These are phyloP conservation scores for Wickerhamomyces queroliae DNA, from an alignment of 805 yeast species.

Conservation along the genomic window DNA sequence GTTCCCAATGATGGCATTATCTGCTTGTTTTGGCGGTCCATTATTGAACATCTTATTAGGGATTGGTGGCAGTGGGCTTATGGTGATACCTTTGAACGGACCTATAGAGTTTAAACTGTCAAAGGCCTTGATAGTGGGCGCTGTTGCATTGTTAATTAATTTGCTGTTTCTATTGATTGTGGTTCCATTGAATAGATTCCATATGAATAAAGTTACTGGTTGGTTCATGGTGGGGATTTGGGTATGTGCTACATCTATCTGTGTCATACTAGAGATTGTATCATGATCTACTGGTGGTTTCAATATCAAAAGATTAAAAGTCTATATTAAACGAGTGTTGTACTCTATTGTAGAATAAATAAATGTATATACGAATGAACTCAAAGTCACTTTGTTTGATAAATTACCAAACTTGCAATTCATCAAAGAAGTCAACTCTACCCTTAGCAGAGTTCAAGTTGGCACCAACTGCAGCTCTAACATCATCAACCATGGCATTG, in stretches of 20 bases:
- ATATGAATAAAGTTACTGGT: constrained; percentile 37
- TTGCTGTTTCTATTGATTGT: constrained; percentile 31
- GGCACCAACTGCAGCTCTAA: constrained; percentile 37
- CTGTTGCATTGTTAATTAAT: constrained; percentile 33
- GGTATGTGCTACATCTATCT: constrained; percentile 17
- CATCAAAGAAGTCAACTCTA: constrained; percentile 52
- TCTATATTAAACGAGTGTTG: too few species aligned
- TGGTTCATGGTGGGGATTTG: constrained; percentile 19
- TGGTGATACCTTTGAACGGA: constrained; percentile 27
- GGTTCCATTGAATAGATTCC: constrained; percentile 43
- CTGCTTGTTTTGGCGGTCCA: constrained; percentile 96
- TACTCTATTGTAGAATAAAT: background rate
- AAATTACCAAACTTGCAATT: constrained; percentile 50
- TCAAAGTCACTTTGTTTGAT: background rate
- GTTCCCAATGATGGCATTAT: constrained; percentile 84
- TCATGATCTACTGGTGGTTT: too few species aligned
- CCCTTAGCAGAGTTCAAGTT: constrained; percentile 25
- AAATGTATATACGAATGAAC: background rate
- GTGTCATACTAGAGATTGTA: constrained; percentile 15
- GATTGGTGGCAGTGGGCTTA: constrained; percentile 65
- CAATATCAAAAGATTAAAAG: too few species aligned
- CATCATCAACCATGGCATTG: constrained; percentile 44
- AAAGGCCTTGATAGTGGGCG: constrained; percentile 30
- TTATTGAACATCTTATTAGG: constrained; percentile 73
- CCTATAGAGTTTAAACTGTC: constrained; percentile 32